Percentiles rank a stretch among this genome's conserved stretches.
Evolutionary conservation across 176 grass and related monocot genomes (phyloP).

Genomic region (Areca catechu): DNA sequence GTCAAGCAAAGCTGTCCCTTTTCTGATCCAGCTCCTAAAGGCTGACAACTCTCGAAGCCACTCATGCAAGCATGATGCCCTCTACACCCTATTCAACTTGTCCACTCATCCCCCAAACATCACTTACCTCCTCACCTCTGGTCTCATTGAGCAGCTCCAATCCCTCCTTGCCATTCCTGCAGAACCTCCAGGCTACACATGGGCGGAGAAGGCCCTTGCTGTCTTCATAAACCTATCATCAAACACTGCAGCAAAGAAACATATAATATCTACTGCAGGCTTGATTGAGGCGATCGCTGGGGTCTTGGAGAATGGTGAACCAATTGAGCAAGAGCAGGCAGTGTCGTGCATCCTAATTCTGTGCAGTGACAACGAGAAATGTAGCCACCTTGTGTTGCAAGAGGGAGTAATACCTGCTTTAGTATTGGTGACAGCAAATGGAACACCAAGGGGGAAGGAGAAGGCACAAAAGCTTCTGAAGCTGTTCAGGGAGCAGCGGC

Average conservation of each 20-base stretch:
- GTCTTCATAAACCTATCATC: slow-evolving; percentile 50
- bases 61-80: slow-evolving; percentile 36
- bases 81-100: slow-evolving; percentile 66
- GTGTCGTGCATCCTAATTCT: slow-evolving; percentile 54
- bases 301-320: slow-evolving; percentile 45
- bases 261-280: slow-evolving; percentile 28
- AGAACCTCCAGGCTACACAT: slow-evolving; percentile 1
- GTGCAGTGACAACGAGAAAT: slow-evolving; percentile 39
- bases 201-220: slow-evolving; percentile 53
- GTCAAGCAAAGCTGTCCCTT: slow-evolving; percentile 28
- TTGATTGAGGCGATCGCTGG: slow-evolving; percentile 39
- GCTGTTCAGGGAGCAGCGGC: slow-evolving; percentile 64
- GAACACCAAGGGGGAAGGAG: slow-evolving; percentile 44
- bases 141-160: slow-evolving; percentile 36
- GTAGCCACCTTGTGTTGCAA: slow-evolving; percentile 52
- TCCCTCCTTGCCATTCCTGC: slow-evolving; percentile 14
- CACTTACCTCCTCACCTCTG: slow-evolving; percentile 29
- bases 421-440: slow-evolving; percentile 45
- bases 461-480: slow-evolving; percentile 62
- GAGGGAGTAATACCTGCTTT: slow-evolving; percentile 74
- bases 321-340: slow-evolving; percentile 55
- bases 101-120: slow-evolving; percentile 41
- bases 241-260: slow-evolving; percentile 24
- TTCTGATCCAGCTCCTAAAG: slow-evolving; percentile 32
- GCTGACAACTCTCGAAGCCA: slow-evolving; percentile 15